phyloP scores from a whole-genome alignment of 2,329 filamentous ascomycete species.

The Xylaria hypoxylon region DNA sequence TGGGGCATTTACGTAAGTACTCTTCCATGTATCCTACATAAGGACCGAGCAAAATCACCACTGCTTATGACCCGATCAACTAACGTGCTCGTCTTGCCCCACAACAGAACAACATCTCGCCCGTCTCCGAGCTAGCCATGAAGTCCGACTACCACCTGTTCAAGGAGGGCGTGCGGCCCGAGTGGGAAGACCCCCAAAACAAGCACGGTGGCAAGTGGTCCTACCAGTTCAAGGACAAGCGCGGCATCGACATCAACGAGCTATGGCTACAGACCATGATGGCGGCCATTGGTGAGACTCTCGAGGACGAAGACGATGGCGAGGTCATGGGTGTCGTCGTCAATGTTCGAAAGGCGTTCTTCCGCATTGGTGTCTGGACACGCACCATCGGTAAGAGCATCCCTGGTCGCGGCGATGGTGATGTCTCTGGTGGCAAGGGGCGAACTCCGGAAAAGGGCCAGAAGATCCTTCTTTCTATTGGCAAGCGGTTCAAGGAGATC shows the following conservation, averaged over 20 bases:
- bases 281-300: conserved; percentile 94
- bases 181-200: conserved; percentile 99
- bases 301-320: conserved; percentile 92
- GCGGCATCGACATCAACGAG: conserved; percentile 89
- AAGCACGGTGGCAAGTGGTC: conserved; percentile 99
- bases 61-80: not conserved
- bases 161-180: conserved; percentile 95
- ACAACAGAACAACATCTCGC: conserved; percentile 95
- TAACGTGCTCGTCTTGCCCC: conserved; percentile 31
- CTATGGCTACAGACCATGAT: conserved; percentile 98
- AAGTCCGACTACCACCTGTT: conserved; percentile 99
- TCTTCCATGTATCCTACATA: conserved; percentile 6
- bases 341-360: conserved; percentile 98
- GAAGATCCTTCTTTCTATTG: conserved; percentile 86
- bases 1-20: conserved; percentile 96
- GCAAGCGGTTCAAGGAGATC: conserved; percentile 91
- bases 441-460: conserved; percentile 84
- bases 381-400: conserved; percentile 90
- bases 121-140: conserved; percentile 92
- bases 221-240: conserved; percentile 97
- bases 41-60: too few relatives aligned
- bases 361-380: conserved; percentile 97
- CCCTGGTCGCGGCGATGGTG: conserved; percentile 78
- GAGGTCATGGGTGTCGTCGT: conserved; percentile 99
- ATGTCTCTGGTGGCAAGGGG: conserved; percentile 80